Percentiles rank a stretch among this genome's conserved stretches.
phyloP scores from a whole-genome alignment of 257 asterid genomes.

The Przewalskia tangutica region DNA sequence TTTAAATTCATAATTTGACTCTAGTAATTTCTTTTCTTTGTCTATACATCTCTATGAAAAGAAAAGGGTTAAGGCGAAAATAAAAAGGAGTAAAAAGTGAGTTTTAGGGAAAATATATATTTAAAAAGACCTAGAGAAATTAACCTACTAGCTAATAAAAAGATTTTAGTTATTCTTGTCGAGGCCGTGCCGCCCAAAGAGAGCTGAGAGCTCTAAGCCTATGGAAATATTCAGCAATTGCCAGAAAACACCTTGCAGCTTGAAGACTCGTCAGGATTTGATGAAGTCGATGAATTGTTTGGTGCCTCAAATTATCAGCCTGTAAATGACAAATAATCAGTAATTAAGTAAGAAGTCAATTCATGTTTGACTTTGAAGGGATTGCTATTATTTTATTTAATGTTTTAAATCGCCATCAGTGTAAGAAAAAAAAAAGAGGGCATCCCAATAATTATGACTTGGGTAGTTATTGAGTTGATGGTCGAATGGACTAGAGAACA shows the following conservation, averaged over 20 bases:
- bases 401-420: not conserved
- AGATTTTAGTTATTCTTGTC: not conserved
- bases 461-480: not conserved
- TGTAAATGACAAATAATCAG: conserved; percentile 6
- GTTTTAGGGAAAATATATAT: not conserved
- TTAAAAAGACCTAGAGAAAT: not conserved
- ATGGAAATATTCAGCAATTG: conserved; percentile 65
- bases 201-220: conserved; percentile 89
- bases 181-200: conserved; percentile 61
- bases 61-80: not conserved
- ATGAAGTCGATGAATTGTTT: conserved; percentile 55
- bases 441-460: too few relatives aligned
- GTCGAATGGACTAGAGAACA: not conserved
- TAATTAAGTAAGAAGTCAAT: not conserved
- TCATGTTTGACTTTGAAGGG: not conserved
- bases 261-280: conserved; percentile 60
- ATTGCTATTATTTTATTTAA: not conserved
- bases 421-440: not conserved
- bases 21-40: not conserved
- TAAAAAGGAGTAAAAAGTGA: not conserved
- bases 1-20: not conserved
- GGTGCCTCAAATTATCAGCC: conserved; percentile 75
- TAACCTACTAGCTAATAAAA: not conserved
- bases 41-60: not conserved
- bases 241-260: conserved; percentile 61